These are phyloP conservation scores for Rehmannia glutinosa DNA, from an alignment of 257 asterid species.

Conservation along the genomic window DNA sequence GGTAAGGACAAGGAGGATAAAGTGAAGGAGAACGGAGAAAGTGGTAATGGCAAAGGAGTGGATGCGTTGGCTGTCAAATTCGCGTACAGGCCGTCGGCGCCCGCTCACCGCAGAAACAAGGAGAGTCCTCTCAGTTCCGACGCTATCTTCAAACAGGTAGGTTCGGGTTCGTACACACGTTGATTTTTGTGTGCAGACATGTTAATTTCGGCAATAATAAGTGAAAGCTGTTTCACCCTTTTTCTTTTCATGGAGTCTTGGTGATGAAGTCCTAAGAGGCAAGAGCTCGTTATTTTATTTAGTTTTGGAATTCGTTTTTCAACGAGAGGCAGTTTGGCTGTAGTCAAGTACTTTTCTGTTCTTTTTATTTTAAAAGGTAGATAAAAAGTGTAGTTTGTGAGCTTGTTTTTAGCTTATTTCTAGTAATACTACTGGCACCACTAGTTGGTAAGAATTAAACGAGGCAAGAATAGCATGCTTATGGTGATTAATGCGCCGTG, in stretches of 20 bases:
- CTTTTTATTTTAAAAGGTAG: neutral
- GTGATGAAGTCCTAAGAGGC: neutral
- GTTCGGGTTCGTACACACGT: neutral
- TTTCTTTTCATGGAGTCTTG: neutral
- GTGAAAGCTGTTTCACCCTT: neutral
- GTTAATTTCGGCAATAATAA: neutral
- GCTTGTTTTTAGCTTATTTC: neutral
- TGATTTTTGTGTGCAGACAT: neutral
- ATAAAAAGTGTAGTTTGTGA: neutral
- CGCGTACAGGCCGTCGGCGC: slow-evolving; percentile 71
- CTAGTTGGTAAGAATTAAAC: slow-evolving; percentile 4
- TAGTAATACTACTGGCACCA: neutral
- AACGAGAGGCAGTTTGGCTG: neutral
- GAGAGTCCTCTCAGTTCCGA: slow-evolving; percentile 98
- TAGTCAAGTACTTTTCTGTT: neutral
- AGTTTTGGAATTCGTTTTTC: neutral
- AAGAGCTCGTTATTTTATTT: neutral
- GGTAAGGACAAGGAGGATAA: slow-evolving; percentile 28
- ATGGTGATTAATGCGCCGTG: neutral
- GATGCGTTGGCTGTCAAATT: slow-evolving; percentile 34
- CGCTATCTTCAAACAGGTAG: slow-evolving; percentile 88
- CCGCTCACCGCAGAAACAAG: slow-evolving; percentile 79
- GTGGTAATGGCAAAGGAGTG: slow-evolving; percentile 16
- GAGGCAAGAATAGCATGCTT: slow-evolving; percentile 3
- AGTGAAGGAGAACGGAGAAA: slow-evolving; percentile 36